Percentiles rank a stretch among this genome's conserved stretches.
Evolutionary conservation across 768 basidiomycete species (phyloP).

Genomic region (Scleroderma citrinum): DNA sequence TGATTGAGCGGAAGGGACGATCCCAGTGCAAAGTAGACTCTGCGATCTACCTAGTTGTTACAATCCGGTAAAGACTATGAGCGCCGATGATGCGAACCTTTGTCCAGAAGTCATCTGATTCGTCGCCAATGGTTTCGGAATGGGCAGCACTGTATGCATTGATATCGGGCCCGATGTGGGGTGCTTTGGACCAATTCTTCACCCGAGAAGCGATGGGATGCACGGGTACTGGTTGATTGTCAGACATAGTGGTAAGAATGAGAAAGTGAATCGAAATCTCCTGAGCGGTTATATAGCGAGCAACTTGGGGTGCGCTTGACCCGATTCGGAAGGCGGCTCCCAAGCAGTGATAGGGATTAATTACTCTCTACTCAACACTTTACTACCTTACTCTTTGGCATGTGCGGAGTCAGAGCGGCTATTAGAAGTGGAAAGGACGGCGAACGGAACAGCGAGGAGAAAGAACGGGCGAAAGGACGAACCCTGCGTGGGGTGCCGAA

Average conservation of each 20-base stretch:
- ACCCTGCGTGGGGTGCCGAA: too few species aligned
- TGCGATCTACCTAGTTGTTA: conserved; percentile 44
- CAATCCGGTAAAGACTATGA: background rate
- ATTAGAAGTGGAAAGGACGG: background rate
- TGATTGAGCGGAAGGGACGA: conserved; percentile 81
- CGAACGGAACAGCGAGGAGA: conserved; percentile 10
- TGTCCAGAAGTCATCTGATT: conserved; percentile 85
- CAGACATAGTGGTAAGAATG: conserved; percentile 33
- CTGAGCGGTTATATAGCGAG: background rate
- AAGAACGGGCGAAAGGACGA: conserved; percentile 16
- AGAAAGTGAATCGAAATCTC: background rate
- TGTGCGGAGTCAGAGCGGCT: conserved; percentile 1
- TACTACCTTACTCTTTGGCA: background rate
- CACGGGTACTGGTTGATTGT: conserved; percentile 32
- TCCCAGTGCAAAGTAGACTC: conserved; percentile 80
- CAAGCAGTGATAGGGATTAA: background rate
- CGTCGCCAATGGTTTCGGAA: conserved; percentile 63
- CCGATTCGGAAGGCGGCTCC: background rate
- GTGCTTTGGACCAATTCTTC: conserved; percentile 52
- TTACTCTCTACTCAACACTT: too few species aligned
- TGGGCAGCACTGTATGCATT: conserved; percentile 69
- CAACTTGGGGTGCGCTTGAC: too few species aligned
- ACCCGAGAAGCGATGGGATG: conserved; percentile 79
- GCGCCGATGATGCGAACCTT: conserved; percentile 40
- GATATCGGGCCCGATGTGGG: conserved; percentile 76